phyloP scores from a whole-genome alignment of 2,329 filamentous ascomycete species.

The Pseudopithomyces chartarum region DNA sequence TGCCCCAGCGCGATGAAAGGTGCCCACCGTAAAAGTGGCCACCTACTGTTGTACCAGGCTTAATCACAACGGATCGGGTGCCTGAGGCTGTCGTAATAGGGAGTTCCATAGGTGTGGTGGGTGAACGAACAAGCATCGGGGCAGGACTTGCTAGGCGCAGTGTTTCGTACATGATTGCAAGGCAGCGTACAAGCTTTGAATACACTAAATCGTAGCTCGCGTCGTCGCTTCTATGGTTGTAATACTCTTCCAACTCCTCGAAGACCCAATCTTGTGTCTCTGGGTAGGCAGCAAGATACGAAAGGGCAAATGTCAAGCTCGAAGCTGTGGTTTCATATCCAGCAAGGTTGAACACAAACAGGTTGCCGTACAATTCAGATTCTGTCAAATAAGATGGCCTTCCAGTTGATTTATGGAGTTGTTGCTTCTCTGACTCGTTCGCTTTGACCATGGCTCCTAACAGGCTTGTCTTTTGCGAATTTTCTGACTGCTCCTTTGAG shows the following conservation, averaged over 20 bases:
- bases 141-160: conserved; percentile 17
- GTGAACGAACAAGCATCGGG: conserved; percentile 20
- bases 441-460: conserved; percentile 21
- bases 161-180: conserved; percentile 51
- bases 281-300: conserved; percentile 52
- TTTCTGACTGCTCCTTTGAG: conserved; percentile 2
- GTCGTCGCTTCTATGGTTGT: conserved; percentile 20
- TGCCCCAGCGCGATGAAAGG: conserved; percentile 19
- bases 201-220: conserved; percentile 39
- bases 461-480: conserved; percentile 24
- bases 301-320: conserved; percentile 49
- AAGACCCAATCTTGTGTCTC: conserved; percentile 53
- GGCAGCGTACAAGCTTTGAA: conserved; percentile 49
- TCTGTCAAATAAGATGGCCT: conserved; percentile 15
- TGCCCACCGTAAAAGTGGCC: conserved; percentile 15
- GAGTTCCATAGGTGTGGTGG: conserved; percentile 5
- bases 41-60: conserved; percentile 14
- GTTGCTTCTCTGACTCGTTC: conserved; percentile 22
- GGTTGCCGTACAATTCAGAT: conserved; percentile 23
- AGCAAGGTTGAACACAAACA: conserved; percentile 22
- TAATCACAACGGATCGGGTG: conserved; percentile 4
- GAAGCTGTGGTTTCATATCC: conserved; percentile 45
- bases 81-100: conserved; percentile 12
- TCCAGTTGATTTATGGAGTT: neutral
- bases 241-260: conserved; percentile 43